phyloP scores from a whole-genome alignment of 2,329 filamentous ascomycete genomes.

The Ophiostoma ips region DNA sequence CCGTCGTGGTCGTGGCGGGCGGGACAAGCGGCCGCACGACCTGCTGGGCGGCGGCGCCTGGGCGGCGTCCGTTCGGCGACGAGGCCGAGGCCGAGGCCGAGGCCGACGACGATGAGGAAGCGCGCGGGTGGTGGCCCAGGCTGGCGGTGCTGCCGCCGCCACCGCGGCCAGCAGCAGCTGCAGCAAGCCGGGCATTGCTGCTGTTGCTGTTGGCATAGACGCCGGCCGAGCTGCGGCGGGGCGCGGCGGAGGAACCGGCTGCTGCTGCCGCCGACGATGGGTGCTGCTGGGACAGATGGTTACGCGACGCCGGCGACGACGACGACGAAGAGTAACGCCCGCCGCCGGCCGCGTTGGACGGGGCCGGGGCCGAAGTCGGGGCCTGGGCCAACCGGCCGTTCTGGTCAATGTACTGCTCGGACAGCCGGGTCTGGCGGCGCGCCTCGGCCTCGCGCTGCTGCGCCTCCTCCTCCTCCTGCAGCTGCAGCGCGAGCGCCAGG shows the following conservation, averaged over 20 bases:
- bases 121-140: background rate
- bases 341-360: too few relatives aligned
- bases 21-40: slow-evolving; percentile 34
- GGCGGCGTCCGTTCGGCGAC: background rate
- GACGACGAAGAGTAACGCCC: slow-evolving; percentile 2
- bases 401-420: slow-evolving; percentile 56
- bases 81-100: background rate
- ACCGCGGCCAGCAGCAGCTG: too few relatives aligned
- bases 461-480: slow-evolving; percentile 89
- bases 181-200: too few relatives aligned
- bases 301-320: background rate
- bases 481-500: slow-evolving; percentile 74
- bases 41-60: slow-evolving; percentile 5
- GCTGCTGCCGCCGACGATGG: background rate
- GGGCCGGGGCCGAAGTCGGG: too few relatives aligned
- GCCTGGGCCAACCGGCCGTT: too few relatives aligned
- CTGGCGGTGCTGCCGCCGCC: too few relatives aligned
- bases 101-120: background rate
- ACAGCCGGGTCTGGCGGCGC: slow-evolving; percentile 48
- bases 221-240: slow-evolving; percentile 26
- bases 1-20: slow-evolving; percentile 17
- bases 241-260: background rate
- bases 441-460: slow-evolving; percentile 49
- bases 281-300: background rate
- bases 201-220: too few relatives aligned